Conservation (phyloP, 352 stramenopile genomes). For the Pythium dissotocum region DNA sequence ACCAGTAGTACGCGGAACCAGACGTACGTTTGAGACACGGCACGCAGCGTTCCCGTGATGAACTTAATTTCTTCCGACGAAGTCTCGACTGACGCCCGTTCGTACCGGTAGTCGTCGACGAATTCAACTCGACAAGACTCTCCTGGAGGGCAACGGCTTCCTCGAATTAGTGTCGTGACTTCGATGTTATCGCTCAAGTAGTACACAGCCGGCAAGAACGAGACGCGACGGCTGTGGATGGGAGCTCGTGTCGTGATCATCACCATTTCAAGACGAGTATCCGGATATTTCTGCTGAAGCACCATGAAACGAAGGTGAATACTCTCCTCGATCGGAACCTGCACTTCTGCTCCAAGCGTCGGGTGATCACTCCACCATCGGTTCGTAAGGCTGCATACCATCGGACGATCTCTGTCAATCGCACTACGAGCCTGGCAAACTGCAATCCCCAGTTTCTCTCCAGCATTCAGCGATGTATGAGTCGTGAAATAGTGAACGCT, state of each 20-base stretch:
- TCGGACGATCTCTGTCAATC: background rate
- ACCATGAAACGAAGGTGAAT: slow-evolving; percentile 1
- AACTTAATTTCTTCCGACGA: slow-evolving; percentile 28
- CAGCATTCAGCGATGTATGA: too few species aligned
- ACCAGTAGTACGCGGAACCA: slow-evolving; percentile 39
- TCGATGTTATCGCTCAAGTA: slow-evolving; percentile 21
- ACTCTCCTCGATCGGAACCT: background rate
- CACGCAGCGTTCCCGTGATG: slow-evolving; percentile 29
- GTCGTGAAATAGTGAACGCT: slow-evolving; percentile 11
- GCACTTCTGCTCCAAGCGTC: background rate
- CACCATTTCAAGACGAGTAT: slow-evolving; percentile 20
- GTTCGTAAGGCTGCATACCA: background rate
- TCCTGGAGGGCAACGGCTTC: background rate
- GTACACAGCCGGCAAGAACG: slow-evolving; percentile 10
- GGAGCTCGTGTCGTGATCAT: slow-evolving; percentile 14
- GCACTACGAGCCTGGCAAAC: slow-evolving; percentile 12
- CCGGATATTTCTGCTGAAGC: slow-evolving; percentile 17
- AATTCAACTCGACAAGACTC: slow-evolving; percentile 16
- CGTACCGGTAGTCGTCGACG: slow-evolving; percentile 48
- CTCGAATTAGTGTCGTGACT: slow-evolving; percentile 16
- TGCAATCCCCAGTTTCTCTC: background rate
- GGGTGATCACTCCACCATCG: too few species aligned
- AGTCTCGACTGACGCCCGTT: slow-evolving; percentile 33
- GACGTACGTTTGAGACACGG: slow-evolving; percentile 38
- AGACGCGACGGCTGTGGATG: background rate